Conservation (phyloP, 352 stramenopile species). For the Globisporangium orthogonon region DNA sequence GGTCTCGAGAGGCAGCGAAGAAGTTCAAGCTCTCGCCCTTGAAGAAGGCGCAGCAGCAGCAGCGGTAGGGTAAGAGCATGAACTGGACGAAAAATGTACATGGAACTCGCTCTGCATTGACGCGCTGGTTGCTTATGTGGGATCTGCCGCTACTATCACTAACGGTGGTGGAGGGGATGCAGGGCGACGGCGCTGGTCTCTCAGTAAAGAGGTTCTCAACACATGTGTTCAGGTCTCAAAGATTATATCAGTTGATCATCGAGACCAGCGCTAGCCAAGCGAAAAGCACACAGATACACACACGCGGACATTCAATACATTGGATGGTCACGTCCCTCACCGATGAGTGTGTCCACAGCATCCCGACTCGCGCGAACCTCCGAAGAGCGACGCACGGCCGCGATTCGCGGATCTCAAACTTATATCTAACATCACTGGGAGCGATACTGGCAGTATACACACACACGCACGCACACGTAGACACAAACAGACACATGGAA, state of each 20-base stretch:
- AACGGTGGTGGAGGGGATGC: too few relatives aligned
- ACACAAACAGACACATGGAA: not conserved
- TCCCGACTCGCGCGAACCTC: slow-evolving; percentile 10
- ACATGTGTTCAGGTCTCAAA: slow-evolving; percentile 75
- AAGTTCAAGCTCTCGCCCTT: slow-evolving; percentile 6
- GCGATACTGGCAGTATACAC: not conserved
- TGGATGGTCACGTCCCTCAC: slow-evolving; percentile 35
- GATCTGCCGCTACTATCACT: too few relatives aligned
- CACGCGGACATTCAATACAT: not conserved
- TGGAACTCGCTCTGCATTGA: too few relatives aligned
- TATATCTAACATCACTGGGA: slow-evolving; percentile 71
- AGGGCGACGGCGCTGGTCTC: slow-evolving; percentile 32
- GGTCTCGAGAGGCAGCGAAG: not conserved
- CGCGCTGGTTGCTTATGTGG: too few relatives aligned
- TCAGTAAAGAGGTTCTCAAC: slow-evolving; percentile 63
- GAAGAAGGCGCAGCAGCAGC: not conserved
- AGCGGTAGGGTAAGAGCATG: not conserved
- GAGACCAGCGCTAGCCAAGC: slow-evolving; percentile 19
- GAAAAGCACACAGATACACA: not conserved
- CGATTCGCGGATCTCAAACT: slow-evolving; percentile 84
- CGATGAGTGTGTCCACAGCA: slow-evolving; percentile 67
- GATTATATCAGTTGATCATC: slow-evolving; percentile 88
- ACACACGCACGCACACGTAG: slow-evolving; percentile 2
- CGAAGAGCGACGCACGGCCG: slow-evolving; percentile 10
- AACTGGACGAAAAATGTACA: too few relatives aligned